Percentiles rank a stretch among this genome's conserved stretches.
phyloP scores from a whole-genome alignment of 352 stramenopile genomes.

The Phytopythium boreale region DNA sequence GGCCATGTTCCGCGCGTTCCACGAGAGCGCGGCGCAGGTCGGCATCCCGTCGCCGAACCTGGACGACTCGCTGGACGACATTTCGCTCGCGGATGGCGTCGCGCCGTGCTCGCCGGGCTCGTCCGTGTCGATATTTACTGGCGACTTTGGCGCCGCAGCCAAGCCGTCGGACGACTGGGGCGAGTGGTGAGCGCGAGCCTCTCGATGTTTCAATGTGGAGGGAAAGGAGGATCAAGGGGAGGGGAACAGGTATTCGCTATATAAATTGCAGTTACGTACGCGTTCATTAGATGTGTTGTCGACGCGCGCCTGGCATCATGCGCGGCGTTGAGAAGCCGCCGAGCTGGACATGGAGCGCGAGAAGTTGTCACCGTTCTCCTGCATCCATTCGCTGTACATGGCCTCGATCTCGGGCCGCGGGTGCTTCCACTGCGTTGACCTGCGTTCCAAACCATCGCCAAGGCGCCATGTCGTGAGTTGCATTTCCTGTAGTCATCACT shows the following conservation, averaged over 20 bases:
- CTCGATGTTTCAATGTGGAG: not conserved
- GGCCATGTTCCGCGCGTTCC: conserved; percentile 43
- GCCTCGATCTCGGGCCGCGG: conserved; percentile 65
- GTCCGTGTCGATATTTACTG: conserved; percentile 38
- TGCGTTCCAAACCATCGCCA: conserved; percentile 11
- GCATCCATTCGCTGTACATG: conserved; percentile 75
- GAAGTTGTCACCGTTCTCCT: conserved; percentile 62
- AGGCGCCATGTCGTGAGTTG: not conserved
- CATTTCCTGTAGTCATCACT: not conserved
- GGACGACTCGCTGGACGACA: conserved; percentile 33
- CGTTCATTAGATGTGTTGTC: not conserved
- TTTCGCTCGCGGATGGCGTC: conserved; percentile 32
- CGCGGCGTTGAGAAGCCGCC: conserved; percentile 1
- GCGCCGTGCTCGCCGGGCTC: conserved; percentile 35
- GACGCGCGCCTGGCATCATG: not conserved
- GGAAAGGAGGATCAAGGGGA: not conserved
- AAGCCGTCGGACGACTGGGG: conserved; percentile 56
- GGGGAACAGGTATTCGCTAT: not conserved
- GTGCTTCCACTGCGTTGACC: conserved; percentile 87
- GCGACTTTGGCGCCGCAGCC: conserved; percentile 17
- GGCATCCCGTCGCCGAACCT: conserved; percentile 9
- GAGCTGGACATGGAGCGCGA: conserved; percentile 16
- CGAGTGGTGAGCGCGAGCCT: conserved; percentile 42
- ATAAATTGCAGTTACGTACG: not conserved
- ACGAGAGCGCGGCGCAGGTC: conserved; percentile 33